Base-by-base conservation (phyloP, 2,329 filamentous ascomycete genomes). In the Nemania diffusa region DNA sequence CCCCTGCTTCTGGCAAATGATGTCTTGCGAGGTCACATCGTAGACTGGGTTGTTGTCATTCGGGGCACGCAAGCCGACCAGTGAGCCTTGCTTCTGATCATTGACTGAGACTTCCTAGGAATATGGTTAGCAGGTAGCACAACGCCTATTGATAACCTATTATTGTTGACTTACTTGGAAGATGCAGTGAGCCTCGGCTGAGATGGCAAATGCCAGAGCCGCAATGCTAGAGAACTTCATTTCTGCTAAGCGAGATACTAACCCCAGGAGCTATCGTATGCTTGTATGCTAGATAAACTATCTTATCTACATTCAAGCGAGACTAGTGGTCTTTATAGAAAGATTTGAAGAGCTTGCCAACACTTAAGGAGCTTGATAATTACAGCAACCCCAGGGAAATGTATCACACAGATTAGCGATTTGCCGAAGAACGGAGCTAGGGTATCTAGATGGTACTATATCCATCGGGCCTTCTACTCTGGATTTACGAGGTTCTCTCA, bases 41-140 rank as follows among this genome's bases (percentile, higher is more conserved):
- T 82, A 81, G 22, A 87, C 82, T 1, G 85, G 85, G 71, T 81
- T 85, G 76, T 88, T 89, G 77, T 80, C 84, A 48, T 76, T 78
- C 5, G 84, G 84, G 1, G 83, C 77, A 15, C 85, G 83, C 61
- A 84, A 79, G 68, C 81, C 85, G 48, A 78, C 79, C 15, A 82
- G 78, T 27, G 78, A 79, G 68, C 81, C 81, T 58, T 80, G 78
- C 69, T 83, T 81, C 48, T 80, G 77, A 50, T 79, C 81, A 69
- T 85, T 83, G 71, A 85, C 80, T 61, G 82, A 84, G 40, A 86
- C 70, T 78, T 80, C 79, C 79, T 81, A 37, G 2, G 24, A n/a
- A 9, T 42, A 22, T 11, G 26, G 37, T 75, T 32, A 75, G 70
- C 20, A 62, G 44, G 44, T 20, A 32, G 58, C 24, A 61, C 6